phyloP scores from a whole-genome alignment of 495 filamentous ascomycete species.

The Pyronema domesticum region DNA sequence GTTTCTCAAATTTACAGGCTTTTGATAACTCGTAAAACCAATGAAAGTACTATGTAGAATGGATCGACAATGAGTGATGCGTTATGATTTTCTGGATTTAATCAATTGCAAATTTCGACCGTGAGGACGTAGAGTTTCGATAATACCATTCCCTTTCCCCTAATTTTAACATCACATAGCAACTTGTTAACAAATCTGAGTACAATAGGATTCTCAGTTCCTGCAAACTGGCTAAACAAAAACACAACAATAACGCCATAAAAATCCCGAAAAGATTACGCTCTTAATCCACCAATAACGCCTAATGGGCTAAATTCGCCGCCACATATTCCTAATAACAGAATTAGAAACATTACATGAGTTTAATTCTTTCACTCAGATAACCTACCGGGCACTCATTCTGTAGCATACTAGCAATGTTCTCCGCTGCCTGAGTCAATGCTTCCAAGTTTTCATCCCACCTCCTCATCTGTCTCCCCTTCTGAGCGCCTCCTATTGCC shows the following conservation, averaged over 20 bases:
- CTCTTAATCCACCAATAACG: neutral
- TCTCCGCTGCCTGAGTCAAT: slow-evolving; percentile 74
- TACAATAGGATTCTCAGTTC: neutral
- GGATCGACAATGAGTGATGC: neutral
- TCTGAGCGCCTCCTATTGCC: slow-evolving; percentile 37
- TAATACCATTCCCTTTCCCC: neutral
- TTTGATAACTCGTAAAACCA: neutral
- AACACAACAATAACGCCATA: neutral
- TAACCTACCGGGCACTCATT: slow-evolving; percentile 45
- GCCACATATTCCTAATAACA: slow-evolving; percentile 33
- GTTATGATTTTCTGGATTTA: too few species aligned
- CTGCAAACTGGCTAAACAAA: neutral
- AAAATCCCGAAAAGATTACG: neutral
- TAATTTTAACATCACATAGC: neutral
- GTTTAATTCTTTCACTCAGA: neutral
- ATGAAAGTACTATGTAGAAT: neutral
- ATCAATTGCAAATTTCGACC: too few species aligned
- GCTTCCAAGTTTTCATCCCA: slow-evolving; percentile 83
- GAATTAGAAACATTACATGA: neutral
- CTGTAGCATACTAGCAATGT: slow-evolving; percentile 57
- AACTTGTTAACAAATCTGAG: neutral
- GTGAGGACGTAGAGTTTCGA: too few species aligned
- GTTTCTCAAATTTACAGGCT: neutral
- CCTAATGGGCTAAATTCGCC: slow-evolving; percentile 27
- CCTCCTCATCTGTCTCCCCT: slow-evolving; percentile 49